A percentile compares a stretch with the other conserved stretches of the same genome.
phyloP scores from a whole-genome alignment of 768 basidiomycete species.

The Leccinum rimulosum region DNA sequence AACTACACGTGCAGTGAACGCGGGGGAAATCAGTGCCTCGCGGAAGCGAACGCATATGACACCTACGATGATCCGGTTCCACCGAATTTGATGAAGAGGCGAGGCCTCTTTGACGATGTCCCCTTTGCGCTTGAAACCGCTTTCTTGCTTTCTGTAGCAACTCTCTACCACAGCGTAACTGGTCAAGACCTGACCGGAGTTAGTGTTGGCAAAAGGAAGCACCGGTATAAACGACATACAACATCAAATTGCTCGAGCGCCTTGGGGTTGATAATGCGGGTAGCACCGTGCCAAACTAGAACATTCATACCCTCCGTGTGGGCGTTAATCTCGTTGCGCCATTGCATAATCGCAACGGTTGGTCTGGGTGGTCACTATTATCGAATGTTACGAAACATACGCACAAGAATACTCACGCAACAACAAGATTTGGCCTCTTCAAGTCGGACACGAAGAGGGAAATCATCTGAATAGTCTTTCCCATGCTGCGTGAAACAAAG shows the following conservation, averaged over 20 bases:
- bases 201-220: background rate
- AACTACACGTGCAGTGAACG: conserved; percentile 44
- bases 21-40: background rate
- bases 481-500: conserved; percentile 57
- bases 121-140: conserved; percentile 88
- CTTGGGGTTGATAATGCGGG: conserved; percentile 61
- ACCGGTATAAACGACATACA: conserved; percentile 40
- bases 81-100: conserved; percentile 77
- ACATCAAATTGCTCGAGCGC: conserved; percentile 86
- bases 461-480: conserved; percentile 96
- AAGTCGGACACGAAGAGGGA: conserved; percentile 79
- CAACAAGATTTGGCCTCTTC: conserved; percentile 81
- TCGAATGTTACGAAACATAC: background rate
- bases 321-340: conserved; percentile 89
- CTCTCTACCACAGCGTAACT: conserved; percentile 90
- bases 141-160: conserved; percentile 88
- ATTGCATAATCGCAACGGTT: conserved; percentile 66
- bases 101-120: conserved; percentile 83
- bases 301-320: conserved; percentile 85
- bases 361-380: conserved; percentile 31
- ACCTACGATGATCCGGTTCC: conserved; percentile 78
- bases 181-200: conserved; percentile 62
- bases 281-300: conserved; percentile 88
- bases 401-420: conserved; percentile 62
- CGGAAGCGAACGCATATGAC: background rate